Base-by-base conservation (phyloP, 2,329 filamentous ascomycete genomes). In the Calonectria pseudoturangicola region DNA sequence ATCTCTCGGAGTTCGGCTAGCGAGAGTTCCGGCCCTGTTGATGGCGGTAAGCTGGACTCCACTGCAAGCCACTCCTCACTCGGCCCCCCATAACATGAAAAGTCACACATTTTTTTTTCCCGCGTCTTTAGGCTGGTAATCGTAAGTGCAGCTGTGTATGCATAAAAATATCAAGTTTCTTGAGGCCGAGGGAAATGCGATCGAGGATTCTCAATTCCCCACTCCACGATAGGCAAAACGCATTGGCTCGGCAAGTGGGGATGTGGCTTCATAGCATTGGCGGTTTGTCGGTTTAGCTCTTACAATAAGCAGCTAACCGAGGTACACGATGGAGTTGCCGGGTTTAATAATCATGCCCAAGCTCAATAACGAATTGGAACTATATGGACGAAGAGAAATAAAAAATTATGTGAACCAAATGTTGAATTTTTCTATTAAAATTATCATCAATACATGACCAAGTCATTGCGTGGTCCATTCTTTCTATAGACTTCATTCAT, bases 31-130 rank as follows among this genome's bases (percentile, higher is more conserved):
- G 69, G 50, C 1, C 50, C 50, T 15, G 73, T 64, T 0, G 78
- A 56, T 0, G 78, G 73, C 0, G 76, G 69, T 1, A 75, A 54
- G 7, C 73, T 73, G 6, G 64, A 64, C 45, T 85, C 83, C 3
- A 87, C 71, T 0, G 82, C 85, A 2, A 84, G 72, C 88, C 87
- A 89, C 77, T 88, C 87, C 3, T 83, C 79, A 68, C 84, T 86
- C 7, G 84, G 81, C 2, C 79, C 81, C 27, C 83, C 85, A 70
- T 87, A 88, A 70, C 80, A 69, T 0, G 86, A 82, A n/a, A 79
- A 80, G 43, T 80, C 79, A 25, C 73, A 77, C 78, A 80, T 80
- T 33, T 15, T 27, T 15, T 27, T 21, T 21, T 21, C 21, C 21
- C 3, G 27, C 3, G 10, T 25, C n/a, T 48, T 2, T 13, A 25